Conservation (phyloP, 306 rosid genomes). For the Lupinus albus region DNA sequence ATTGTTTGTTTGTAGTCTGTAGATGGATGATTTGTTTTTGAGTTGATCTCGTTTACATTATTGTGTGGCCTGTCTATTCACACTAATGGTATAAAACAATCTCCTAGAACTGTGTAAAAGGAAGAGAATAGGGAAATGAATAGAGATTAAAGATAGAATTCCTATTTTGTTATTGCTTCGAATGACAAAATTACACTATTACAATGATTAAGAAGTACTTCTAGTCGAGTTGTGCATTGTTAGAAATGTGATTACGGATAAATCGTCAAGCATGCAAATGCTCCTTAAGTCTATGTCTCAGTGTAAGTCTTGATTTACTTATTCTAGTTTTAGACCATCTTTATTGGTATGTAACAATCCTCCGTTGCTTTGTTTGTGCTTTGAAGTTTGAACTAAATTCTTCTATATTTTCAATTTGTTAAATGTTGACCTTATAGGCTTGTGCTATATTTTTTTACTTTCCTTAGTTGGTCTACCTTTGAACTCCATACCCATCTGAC, state of each 20-base stretch:
- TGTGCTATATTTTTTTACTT: slow-evolving; percentile 30
- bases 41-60: slow-evolving; percentile 25
- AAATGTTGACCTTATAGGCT: slow-evolving; percentile 25
- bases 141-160: too few relatives aligned
- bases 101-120: not conserved
- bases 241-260: slow-evolving; percentile 21
- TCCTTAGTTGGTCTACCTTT: slow-evolving; percentile 32
- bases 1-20: slow-evolving; percentile 19
- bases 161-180: too few relatives aligned
- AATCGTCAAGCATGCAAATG: slow-evolving; percentile 3
- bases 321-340: slow-evolving; percentile 24
- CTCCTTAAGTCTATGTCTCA: not conserved
- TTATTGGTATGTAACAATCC: slow-evolving; percentile 4
- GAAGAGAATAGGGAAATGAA: too few relatives aligned
- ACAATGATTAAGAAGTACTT: too few relatives aligned
- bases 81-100: not conserved
- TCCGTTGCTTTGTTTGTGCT: slow-evolving; percentile 25
- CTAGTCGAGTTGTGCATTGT: too few relatives aligned
- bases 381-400: slow-evolving; percentile 19
- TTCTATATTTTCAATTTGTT: slow-evolving; percentile 35
- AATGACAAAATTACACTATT: too few relatives aligned
- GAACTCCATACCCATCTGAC: slow-evolving; percentile 15
- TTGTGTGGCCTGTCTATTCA: slow-evolving; percentile 16
- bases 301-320: slow-evolving; percentile 22
- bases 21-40: slow-evolving; percentile 22